Evolutionary conservation across 148 eudicot species (phyloP), one percentile per base, ranked within the genome.

Genomic region (Diospyros lotus): DNA sequence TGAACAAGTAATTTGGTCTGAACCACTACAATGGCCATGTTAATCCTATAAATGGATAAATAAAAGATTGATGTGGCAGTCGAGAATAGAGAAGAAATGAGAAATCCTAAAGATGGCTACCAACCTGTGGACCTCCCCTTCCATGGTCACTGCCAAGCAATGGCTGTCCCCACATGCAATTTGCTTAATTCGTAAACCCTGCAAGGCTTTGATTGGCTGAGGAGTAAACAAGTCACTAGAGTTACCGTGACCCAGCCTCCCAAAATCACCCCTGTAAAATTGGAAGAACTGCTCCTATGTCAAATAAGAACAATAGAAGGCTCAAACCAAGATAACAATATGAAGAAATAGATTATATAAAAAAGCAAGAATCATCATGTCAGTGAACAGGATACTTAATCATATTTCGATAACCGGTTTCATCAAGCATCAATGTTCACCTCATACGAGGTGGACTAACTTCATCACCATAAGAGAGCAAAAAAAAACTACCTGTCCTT

Each of bases 131-230:
- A 93, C 94, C 79, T 83, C 87, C 56, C 99, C 99, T 69, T 86
- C 93, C 88, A 89, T 88, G 69, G 94, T 89, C 74, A 95, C 90
- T 51, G 99, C 99, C 90, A 95, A 79, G 78, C 99, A 95, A 66
- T 95, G 99, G 80, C 99, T 90, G 80, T 95, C 99, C 68, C 99
- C 99, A 79, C 97, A 95, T 66, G 96, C 99, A 76, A 95, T 89
- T 81, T 95, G 97, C 79, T 84, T 95, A 67, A 95, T 92, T 80
- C 74, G 80, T 69, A 89, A 79, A 76, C 93, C 89, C 73, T 85
- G 87, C 53, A 95, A 80, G 71, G 93, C 91, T 85, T 79, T 92
- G 73, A 95, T 93, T 55, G 96, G 96, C 80, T 85, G 97, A 72
- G 99, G 99, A 74, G 85, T 81, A 76, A 95, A 92, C 76, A 95